Evolutionary conservation across 352 stramenopile genomes (phyloP), one percentile per base, ranked within the genome.

Genomic region (Hyaloperonospora arabidopsidis): DNA sequence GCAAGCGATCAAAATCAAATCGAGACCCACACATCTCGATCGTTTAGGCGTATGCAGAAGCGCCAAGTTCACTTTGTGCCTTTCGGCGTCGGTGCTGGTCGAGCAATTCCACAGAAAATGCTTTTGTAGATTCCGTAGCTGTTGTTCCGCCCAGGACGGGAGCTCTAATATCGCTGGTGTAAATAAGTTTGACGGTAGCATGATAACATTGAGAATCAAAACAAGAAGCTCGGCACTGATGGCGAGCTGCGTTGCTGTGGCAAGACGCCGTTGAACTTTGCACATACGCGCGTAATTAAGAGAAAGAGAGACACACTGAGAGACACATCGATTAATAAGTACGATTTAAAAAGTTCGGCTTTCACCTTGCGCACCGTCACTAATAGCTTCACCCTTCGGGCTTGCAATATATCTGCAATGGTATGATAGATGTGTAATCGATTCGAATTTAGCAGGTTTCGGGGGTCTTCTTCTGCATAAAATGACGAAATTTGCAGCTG

Each of bases 1-100:
- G n/a, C n/a, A n/a, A n/a, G n/a, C n/a, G n/a, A n/a, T n/a, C n/a
- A n/a, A n/a, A n/a, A n/a, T n/a, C n/a, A n/a, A n/a, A n/a, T n/a
- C n/a, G n/a, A n/a, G n/a, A n/a, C n/a, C n/a, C n/a, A n/a, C n/a
- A n/a, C n/a, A n/a, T n/a, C n/a, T n/a, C n/a, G n/a, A n/a, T n/a
- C n/a, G n/a, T n/a, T n/a, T n/a, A n/a, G n/a, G 91, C 74, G 44
- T 13, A 13, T 7, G 13, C 7, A 41, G 11, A 3, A 41, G 35
- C 7, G 5, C 35, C 6, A 14, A 14, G 6, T 15, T 18, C 10
- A 41, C 17, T 41, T 41, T 41, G 17, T 41, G 35, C 35, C 35
- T 7, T n/a, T 6, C 12, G 11, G 35, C 15, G 5, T 18, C 35
- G 3, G 11, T 18, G 17, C 15, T 18, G 15, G 10, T 41, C 3